Evolutionary conservation across 345 rosid genomes (phyloP).

Genomic region (Syzygium oleosum): DNA sequence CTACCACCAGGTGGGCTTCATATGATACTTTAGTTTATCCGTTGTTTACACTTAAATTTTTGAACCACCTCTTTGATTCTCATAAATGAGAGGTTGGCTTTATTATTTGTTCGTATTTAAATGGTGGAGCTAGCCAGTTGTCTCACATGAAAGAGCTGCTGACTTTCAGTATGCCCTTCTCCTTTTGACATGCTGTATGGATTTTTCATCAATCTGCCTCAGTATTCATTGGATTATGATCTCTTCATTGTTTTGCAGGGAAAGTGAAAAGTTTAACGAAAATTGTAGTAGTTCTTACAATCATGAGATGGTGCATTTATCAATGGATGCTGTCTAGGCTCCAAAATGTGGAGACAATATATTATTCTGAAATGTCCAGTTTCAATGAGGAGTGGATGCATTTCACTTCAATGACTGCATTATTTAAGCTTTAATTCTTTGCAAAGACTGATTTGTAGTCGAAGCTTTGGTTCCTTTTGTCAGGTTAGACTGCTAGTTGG

Average conservation of each 20-base stretch:
- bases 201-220: not conserved
- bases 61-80: not conserved
- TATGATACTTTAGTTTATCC: not conserved
- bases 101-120: not conserved
- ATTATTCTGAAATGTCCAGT: not conserved
- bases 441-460: not conserved
- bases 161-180: not conserved
- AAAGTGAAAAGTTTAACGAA: not conserved
- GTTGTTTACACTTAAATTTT: not conserved
- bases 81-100: not conserved
- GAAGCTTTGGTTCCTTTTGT: not conserved
- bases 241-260: not conserved
- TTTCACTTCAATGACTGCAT: not conserved
- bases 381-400: not conserved
- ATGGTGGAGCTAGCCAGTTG: not conserved
- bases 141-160: not conserved
- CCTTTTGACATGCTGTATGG: not conserved
- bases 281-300: not conserved
- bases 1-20: slow-evolving; percentile 68
- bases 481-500: slow-evolving; percentile 94
- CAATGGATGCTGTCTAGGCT: not conserved
- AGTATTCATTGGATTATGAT: not conserved
- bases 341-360: not conserved
- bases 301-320: not conserved
- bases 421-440: not conserved